Percentiles rank a stretch among this genome's conserved stretches.
These are phyloP conservation scores for Taphrina pruni DNA, from an alignment of 1,139 yeast species.

Conservation along the genomic window DNA sequence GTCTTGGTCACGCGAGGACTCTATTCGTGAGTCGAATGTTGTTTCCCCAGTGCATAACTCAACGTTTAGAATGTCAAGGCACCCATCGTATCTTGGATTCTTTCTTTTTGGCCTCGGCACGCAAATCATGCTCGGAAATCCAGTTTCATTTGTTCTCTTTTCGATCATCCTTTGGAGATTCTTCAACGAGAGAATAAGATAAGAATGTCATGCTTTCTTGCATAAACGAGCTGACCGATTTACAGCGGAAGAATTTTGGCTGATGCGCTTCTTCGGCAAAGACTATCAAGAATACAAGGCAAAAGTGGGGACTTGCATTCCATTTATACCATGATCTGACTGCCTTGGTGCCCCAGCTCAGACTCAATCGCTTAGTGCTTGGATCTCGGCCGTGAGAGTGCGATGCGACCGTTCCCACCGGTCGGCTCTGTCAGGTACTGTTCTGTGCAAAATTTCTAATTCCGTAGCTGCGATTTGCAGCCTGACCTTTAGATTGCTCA, in stretches of 20 bases:
- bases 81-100: slow-evolving; percentile 91
- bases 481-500: background rate
- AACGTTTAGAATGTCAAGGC: slow-evolving; percentile 56
- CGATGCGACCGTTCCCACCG: slow-evolving; percentile 11
- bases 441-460: background rate
- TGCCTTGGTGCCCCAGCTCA: too few relatives aligned
- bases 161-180: slow-evolving; percentile 64
- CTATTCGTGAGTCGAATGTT: slow-evolving; percentile 54
- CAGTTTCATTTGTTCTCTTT: slow-evolving; percentile 60
- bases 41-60: too few relatives aligned
- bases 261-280: slow-evolving; percentile 65
- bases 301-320: slow-evolving; percentile 65
- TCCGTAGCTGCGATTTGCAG: slow-evolving; percentile 2
- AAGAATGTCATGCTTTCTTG: slow-evolving; percentile 55
- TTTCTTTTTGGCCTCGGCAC: slow-evolving; percentile 93
- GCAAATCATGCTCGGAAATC: slow-evolving; percentile 72
- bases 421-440: slow-evolving; percentile 11
- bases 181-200: slow-evolving; percentile 80
- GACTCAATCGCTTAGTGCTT: background rate
- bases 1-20: slow-evolving; percentile 73
- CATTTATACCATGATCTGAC: slow-evolving; percentile 56
- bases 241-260: slow-evolving; percentile 40
- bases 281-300: slow-evolving; percentile 63
- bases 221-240: background rate
- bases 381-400: background rate